phyloP scores from a whole-genome alignment of 2,329 filamentous ascomycete species.

The Pestalotiopsis sp. region DNA sequence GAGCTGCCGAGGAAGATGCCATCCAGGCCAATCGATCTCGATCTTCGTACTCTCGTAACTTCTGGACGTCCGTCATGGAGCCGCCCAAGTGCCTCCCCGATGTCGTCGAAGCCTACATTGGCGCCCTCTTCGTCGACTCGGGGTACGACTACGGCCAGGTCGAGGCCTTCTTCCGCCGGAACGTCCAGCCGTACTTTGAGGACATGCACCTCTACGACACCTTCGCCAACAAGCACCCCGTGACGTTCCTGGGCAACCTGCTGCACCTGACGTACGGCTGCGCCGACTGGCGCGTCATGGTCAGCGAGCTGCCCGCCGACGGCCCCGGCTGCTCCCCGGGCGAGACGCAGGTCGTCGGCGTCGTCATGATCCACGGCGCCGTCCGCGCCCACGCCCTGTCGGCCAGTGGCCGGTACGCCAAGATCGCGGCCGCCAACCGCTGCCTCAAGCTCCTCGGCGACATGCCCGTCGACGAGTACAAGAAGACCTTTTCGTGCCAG shows the following conservation, averaged over 20 bases:
- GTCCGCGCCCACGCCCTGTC: conserved; percentile 65
- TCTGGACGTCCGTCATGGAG: conserved; percentile 66
- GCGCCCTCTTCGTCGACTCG: conserved; percentile 89
- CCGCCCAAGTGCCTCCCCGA: conserved; percentile 81
- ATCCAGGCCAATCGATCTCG: conserved; percentile 34
- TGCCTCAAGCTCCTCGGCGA: conserved; percentile 52
- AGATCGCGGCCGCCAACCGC: conserved; percentile 64
- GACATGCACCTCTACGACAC: conserved; percentile 88
- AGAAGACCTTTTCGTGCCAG: conserved; percentile 61
- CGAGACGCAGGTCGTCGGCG: conserved; percentile 64
- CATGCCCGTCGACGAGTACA: conserved; percentile 59
- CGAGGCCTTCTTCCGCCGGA: conserved; percentile 73
- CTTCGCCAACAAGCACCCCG: conserved; percentile 85
- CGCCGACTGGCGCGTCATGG: conserved; percentile 54
- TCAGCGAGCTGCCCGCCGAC: conserved; percentile 49
- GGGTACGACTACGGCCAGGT: conserved; percentile 76
- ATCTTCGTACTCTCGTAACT: conserved; percentile 58
- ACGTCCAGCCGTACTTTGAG: conserved; percentile 77
- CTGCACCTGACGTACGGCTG: conserved; percentile 71
- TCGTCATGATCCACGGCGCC: conserved; percentile 74
- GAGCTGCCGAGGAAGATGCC: conserved; percentile 37
- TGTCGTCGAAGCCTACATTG: conserved; percentile 85
- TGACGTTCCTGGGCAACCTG: conserved; percentile 69
- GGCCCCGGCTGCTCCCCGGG: conserved; percentile 33
- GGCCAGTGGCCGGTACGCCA: conserved; percentile 72